Evolutionary conservation across 345 rosid genomes (phyloP).

Genomic region (Tarenaya hassleriana): DNA sequence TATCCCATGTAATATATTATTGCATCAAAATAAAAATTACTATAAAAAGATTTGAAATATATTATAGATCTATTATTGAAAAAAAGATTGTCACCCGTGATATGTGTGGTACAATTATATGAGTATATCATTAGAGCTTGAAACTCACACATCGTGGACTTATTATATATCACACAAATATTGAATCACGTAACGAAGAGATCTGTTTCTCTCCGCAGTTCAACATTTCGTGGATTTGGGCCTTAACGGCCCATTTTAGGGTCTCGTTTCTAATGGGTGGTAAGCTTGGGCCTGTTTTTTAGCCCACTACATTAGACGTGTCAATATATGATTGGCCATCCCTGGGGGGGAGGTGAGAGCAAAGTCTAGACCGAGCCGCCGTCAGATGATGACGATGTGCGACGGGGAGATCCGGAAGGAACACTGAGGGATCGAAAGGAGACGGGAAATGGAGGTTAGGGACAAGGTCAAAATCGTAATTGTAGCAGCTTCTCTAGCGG

Average conservation of each 20-base stretch:
- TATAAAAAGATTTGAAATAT: too few species aligned
- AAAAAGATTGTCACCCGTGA: too few species aligned
- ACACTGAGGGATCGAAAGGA: slow-evolving; percentile 5
- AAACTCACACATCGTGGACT: too few species aligned
- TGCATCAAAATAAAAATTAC: too few species aligned
- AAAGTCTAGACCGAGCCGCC: slow-evolving; percentile 1
- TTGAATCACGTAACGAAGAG: too few species aligned
- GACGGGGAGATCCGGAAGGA: neutral
- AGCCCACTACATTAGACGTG: slow-evolving; percentile 3
- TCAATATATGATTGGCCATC: neutral
- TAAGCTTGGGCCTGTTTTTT: slow-evolving; percentile 7
- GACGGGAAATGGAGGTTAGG: slow-evolving; percentile 32
- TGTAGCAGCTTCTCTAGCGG: slow-evolving; percentile 44
- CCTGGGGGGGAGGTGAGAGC: slow-evolving; percentile 5
- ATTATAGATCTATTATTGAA: too few species aligned
- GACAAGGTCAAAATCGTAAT: slow-evolving; percentile 40
- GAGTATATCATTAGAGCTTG: too few species aligned
- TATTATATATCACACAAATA: too few species aligned
- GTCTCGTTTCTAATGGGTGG: neutral
- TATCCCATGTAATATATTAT: too few species aligned
- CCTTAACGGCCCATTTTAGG: neutral
- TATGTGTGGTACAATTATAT: too few species aligned
- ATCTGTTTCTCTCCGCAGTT: too few species aligned
- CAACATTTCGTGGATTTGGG: too few species aligned
- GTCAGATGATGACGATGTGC: slow-evolving; percentile 23